phyloP scores from a whole-genome alignment of 164 flowering plant species.

The Dillenia suffruticosa region DNA sequence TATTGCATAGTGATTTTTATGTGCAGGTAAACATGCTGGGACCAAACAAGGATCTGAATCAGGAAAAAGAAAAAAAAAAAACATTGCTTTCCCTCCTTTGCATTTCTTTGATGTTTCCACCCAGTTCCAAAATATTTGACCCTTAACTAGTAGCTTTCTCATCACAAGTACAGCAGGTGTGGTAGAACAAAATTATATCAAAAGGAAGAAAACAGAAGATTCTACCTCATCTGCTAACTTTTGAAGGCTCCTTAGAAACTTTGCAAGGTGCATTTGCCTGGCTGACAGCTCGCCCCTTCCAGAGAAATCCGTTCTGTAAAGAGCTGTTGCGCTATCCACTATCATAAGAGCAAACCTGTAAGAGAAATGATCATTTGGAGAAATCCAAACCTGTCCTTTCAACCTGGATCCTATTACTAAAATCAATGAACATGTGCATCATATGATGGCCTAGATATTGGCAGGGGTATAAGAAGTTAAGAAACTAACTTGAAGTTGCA shows the following conservation, averaged over 20 bases:
- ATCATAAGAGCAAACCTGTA: constrained; percentile 85
- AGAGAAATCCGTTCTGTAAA: constrained; percentile 85
- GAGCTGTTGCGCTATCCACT: constrained; percentile 94
- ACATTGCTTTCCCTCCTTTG: neutral
- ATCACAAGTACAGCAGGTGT: too few species aligned
- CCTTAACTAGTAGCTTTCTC: too few species aligned
- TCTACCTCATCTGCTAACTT: constrained; percentile 93
- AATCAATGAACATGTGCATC: too few species aligned
- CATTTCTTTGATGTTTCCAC: neutral
- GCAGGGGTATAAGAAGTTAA: too few species aligned
- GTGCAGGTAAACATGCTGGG: too few species aligned
- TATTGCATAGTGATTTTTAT: neutral
- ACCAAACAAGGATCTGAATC: too few species aligned
- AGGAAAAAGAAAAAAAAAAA: too few species aligned
- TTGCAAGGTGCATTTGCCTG: constrained; percentile 88
- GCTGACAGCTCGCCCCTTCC: constrained; percentile 98
- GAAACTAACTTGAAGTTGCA: too few species aligned
- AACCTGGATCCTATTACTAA: too few species aligned
- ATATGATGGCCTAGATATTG: too few species aligned
- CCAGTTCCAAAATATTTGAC: neutral
- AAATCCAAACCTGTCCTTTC: too few species aligned
- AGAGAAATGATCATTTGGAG: neutral
- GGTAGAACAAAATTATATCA: too few species aligned
- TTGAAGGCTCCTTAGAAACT: constrained; percentile 79
- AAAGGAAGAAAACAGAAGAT: neutral